phyloP scores from a whole-genome alignment of 345 rosid genomes.

The Eutrema yunnanense region DNA sequence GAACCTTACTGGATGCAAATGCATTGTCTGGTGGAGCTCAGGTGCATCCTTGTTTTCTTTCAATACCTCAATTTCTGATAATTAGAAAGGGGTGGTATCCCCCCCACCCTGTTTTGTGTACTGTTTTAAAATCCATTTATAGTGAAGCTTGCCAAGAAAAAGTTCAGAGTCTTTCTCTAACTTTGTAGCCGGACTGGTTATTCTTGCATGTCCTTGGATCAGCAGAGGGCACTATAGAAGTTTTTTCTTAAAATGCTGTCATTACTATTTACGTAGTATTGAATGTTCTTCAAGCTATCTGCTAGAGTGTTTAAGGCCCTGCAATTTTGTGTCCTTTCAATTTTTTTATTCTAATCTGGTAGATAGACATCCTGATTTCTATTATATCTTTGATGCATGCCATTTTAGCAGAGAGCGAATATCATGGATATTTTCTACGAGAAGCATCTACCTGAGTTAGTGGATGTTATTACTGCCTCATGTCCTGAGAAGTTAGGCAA shows the following conservation, averaged over 20 bases:
- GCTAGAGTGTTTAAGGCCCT: not conserved
- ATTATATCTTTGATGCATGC: not conserved
- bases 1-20: slow-evolving; percentile 89
- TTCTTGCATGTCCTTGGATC: not conserved
- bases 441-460: slow-evolving; percentile 81
- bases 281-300: not conserved
- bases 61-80: not conserved
- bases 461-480: slow-evolving; percentile 79
- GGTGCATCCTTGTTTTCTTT: slow-evolving; percentile 37
- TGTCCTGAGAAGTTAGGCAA: slow-evolving; percentile 49
- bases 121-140: not conserved
- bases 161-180: not conserved
- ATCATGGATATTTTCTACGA: slow-evolving; percentile 89
- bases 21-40: slow-evolving; percentile 73
- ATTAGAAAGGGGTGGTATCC: not conserved
- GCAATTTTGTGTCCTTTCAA: not conserved
- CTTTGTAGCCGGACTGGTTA: not conserved
- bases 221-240: not conserved
- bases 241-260: not conserved
- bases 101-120: not conserved
- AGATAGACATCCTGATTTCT: slow-evolving; percentile 6
- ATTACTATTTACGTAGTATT: not conserved
- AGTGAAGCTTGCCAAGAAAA: not conserved
- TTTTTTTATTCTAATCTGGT: not conserved
- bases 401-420: slow-evolving; percentile 67